A percentile compares a stretch with the other conserved stretches of the same genome.
Evolutionary conservation across 257 asterid genomes (phyloP).

Genomic region (Solanum tacnaense): DNA sequence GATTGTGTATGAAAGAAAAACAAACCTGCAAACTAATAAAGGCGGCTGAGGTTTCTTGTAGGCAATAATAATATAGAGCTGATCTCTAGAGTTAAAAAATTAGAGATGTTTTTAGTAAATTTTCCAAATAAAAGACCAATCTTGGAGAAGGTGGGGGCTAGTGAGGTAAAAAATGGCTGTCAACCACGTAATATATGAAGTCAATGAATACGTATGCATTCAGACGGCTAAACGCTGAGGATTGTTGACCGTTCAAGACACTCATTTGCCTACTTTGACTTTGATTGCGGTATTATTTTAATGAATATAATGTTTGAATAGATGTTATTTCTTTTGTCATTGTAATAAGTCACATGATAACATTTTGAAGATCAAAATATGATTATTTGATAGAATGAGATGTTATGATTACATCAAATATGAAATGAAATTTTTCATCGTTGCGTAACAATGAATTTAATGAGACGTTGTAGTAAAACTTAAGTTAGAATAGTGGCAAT

Average conservation of each 20-base stretch:
- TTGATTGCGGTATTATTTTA: no score
- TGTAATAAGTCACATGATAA: no score
- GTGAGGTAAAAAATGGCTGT: background rate
- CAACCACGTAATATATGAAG: background rate
- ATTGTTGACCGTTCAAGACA: background rate
- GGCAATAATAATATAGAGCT: background rate
- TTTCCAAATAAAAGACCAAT: background rate
- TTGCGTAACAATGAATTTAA: no score
- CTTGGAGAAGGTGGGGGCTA: background rate
- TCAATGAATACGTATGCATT: conserved; percentile 1
- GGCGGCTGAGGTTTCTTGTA: conserved; percentile 14
- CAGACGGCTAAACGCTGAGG: background rate
- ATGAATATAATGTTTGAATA: no score
- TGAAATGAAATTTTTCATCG: no score
- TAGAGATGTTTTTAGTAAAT: background rate
- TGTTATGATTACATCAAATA: no score
- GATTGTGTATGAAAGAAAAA: background rate
- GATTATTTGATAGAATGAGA: no score
- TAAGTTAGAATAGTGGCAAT: no score
- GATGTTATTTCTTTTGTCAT: no score
- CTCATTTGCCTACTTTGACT: background rate
- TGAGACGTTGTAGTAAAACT: no score
- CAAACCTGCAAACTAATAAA: conserved; percentile 15
- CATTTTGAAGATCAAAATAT: no score
- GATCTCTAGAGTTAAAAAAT: background rate